Evolutionary conservation across 164 flowering plant genomes (phyloP), one percentile per base, ranked within the genome.

Genomic region (Macadamia tetraphylla): DNA sequence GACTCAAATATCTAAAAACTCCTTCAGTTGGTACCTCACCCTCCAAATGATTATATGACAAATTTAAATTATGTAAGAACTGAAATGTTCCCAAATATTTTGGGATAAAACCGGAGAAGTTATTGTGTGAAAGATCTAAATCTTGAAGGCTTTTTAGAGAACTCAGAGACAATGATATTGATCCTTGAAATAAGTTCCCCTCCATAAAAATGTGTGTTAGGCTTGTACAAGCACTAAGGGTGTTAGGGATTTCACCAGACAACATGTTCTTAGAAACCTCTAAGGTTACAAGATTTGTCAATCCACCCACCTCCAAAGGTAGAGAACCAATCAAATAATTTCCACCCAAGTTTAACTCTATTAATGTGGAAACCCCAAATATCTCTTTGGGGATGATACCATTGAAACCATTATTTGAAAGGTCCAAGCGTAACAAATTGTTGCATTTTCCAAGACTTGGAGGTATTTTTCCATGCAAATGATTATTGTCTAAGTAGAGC

Each of bases 401-500:
- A 35, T 6, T 55, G 3, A 83, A 70, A 4, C 63, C 65, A 66
- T 81, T 84, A 0, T 23, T 0, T 4, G 67, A 62, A n/a, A 84
- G 66, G 13, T 69, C 12, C 9, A 84, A 5, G 8, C 3, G 5
- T 7, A 42, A 52, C 64, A 78, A 42, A 15, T 58, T 55, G 15
- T 10, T 4, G 40, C 78, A 81, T 35, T 69, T 55, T 13, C 77
- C 75, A 0, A 81, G 74, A 40, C 69, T 69, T 32, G 70, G 6
- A 4, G 85, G 85, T 31, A 83, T 74, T 35, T 62, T 68, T 40
- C 82, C 82, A 2, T 64, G 29, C 1, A 81, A 32, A 6, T 18
- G 62, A 31, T 82, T 82, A 3, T 32, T 60, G 1, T 65, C 57
- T 55, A 82, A 6, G 8, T 6, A 29, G 23, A 78, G 76, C 6